These are phyloP conservation scores for Poa pratensis DNA, from an alignment of 176 grass and related monocot genomes.

Conservation along the genomic window DNA sequence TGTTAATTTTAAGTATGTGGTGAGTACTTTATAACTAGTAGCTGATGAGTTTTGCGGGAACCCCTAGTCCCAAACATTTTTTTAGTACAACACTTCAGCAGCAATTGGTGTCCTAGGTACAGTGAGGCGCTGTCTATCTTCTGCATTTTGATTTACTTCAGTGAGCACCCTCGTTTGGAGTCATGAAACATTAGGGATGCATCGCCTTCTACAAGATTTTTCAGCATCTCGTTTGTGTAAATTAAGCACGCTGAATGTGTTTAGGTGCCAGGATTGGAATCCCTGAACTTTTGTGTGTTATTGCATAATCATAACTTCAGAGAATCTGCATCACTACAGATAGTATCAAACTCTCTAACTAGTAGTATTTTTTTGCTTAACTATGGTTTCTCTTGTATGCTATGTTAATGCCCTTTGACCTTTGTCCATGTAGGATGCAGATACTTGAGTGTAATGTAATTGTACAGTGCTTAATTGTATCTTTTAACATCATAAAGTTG, in stretches of 20 bases:
- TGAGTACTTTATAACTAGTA: too few species aligned
- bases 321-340: neutral
- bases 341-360: neutral
- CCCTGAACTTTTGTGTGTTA: constrained; percentile 6
- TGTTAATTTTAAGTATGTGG: too few species aligned
- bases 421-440: neutral
- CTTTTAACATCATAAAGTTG: neutral
- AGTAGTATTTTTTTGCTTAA: neutral
- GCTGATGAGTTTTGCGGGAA: too few species aligned
- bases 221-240: neutral
- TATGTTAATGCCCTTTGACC: neutral
- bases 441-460: neutral
- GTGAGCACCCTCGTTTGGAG: neutral
- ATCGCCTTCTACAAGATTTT: neutral
- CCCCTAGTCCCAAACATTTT: too few species aligned
- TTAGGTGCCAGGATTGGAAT: neutral
- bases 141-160: neutral
- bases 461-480: neutral
- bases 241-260: neutral
- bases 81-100: too few species aligned
- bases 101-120: too few species aligned
- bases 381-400: neutral
- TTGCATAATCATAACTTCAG: neutral
- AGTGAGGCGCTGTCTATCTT: neutral
- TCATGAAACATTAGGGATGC: neutral